A percentile compares a stretch with the other conserved stretches of the same genome.
These are phyloP conservation scores for Pseudonitzschia multistriata DNA, from an alignment of 108 stramenopile species.

Conservation along the genomic window DNA sequence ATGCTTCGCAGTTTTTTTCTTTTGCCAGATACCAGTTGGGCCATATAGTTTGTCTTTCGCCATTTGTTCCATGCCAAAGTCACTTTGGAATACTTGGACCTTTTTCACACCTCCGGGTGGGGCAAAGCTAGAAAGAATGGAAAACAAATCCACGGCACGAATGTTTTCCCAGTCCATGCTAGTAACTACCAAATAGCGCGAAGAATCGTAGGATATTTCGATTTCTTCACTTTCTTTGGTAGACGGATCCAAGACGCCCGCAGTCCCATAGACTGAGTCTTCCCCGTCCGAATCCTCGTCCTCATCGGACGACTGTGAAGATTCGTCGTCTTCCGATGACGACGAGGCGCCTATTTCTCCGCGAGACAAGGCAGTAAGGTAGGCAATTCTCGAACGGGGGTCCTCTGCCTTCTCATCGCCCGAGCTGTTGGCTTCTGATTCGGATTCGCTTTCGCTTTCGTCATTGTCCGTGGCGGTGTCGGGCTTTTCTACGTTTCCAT, in stretches of 20 bases:
- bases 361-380: constrained; percentile 89
- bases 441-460: constrained; percentile 19
- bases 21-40: constrained; percentile 77
- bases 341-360: constrained; percentile 82
- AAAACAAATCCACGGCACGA: constrained; percentile 87
- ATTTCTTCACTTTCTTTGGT: constrained; percentile 42
- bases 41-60: constrained; percentile 79
- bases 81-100: constrained; percentile 84
- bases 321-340: constrained; percentile 48
- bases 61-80: constrained; percentile 90
- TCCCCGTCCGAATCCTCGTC: constrained; percentile 49
- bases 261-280: constrained; percentile 58
- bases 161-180: constrained; percentile 93
- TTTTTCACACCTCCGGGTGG: constrained; percentile 67
- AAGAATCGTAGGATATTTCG: constrained; percentile 53
- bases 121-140: constrained; percentile 84
- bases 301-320: constrained; percentile 45
- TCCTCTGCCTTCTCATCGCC: constrained; percentile 38
- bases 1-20: constrained; percentile 24
- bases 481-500: constrained; percentile 14
- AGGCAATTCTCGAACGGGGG: constrained; percentile 86
- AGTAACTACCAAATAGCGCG: constrained; percentile 74
- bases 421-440: constrained; percentile 9
- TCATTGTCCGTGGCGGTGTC: background rate
- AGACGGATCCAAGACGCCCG: constrained; percentile 75